phyloP scores from a whole-genome alignment of 805 yeast species.

The Lachancea sp. region DNA sequence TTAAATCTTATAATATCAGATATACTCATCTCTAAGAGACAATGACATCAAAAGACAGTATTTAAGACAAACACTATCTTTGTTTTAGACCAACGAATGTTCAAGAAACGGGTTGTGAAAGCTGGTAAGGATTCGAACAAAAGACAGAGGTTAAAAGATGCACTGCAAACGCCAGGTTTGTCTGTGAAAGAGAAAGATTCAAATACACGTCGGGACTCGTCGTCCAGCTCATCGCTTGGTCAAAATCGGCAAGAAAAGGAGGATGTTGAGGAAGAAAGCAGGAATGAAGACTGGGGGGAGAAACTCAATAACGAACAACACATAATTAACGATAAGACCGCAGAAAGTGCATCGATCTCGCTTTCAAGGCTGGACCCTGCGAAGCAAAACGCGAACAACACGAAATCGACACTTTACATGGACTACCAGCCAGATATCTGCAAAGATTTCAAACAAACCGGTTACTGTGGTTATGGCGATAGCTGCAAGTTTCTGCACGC shows the following conservation, averaged over 20 bases:
- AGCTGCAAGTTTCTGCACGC: conserved; percentile 91
- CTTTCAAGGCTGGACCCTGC: conserved; percentile 1
- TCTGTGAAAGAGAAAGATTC: not conserved
- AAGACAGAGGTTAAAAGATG: conserved; percentile 9
- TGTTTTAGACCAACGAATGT: conserved; percentile 12
- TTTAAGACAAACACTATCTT: not conserved
- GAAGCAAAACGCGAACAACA: conserved; percentile 35
- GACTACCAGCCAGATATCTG: conserved; percentile 94
- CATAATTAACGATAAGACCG: not conserved
- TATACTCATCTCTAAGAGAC: not conserved
- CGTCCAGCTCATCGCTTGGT: conserved; percentile 8
- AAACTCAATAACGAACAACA: not conserved
- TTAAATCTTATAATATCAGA: no score
- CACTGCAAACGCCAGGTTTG: not conserved
- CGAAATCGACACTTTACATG: conserved; percentile 59
- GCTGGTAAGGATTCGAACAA: conserved; percentile 6
- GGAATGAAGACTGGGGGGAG: not conserved
- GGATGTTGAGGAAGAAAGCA: not conserved
- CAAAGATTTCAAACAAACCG: conserved; percentile 84
- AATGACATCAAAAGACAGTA: not conserved
- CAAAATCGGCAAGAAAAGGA: conserved; percentile 1
- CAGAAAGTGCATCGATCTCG: conserved; percentile 8
- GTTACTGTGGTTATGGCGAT: conserved; percentile 96
- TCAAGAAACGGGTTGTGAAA: conserved; percentile 20
- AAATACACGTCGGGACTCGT: not conserved